A percentile compares a stretch with the other conserved stretches of the same genome.
Evolutionary conservation across 2,329 filamentous ascomycete genomes (phyloP).

Genomic region (Didymella arachidicola): DNA sequence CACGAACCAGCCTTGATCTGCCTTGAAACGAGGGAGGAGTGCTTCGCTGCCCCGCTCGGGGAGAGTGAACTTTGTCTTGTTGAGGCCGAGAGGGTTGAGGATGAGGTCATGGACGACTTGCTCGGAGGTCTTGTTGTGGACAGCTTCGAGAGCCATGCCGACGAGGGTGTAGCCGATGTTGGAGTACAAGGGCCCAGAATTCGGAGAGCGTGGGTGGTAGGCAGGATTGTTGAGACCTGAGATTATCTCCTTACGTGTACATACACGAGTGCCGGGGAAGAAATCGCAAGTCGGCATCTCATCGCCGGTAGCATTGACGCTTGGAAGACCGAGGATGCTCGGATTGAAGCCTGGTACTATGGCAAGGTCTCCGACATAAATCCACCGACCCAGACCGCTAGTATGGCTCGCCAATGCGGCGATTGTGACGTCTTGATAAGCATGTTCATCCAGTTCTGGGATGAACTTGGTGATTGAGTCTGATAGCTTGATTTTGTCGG

Average conservation of each 20-base stretch:
- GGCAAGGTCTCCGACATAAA: slow-evolving; percentile 35
- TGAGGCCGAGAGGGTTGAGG: slow-evolving; percentile 29
- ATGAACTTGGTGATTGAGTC: slow-evolving; percentile 38
- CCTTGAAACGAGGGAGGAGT: slow-evolving; percentile 26
- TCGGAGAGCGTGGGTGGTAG: slow-evolving; percentile 28
- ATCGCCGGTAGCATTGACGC: slow-evolving; percentile 23
- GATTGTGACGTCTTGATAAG: slow-evolving; percentile 35
- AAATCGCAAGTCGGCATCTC: slow-evolving; percentile 32
- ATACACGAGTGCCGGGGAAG: slow-evolving; percentile 30
- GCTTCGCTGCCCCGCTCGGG: slow-evolving; percentile 24
- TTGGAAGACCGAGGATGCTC: slow-evolving; percentile 29
- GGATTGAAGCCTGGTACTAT: slow-evolving; percentile 25
- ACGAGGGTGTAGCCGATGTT: slow-evolving; percentile 38
- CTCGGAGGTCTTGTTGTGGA: slow-evolving; percentile 30
- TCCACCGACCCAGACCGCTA: slow-evolving; percentile 33
- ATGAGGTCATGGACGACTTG: slow-evolving; percentile 34
- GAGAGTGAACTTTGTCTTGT: slow-evolving; percentile 24
- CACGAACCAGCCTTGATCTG: slow-evolving; percentile 31
- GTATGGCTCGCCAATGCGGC: slow-evolving; percentile 33
- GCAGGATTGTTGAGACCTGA: slow-evolving; percentile 34
- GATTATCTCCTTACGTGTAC: slow-evolving; percentile 29
- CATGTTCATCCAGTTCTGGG: slow-evolving; percentile 26
- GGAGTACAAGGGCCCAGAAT: slow-evolving; percentile 32
- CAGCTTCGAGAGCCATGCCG: slow-evolving; percentile 33
- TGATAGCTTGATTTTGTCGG: slow-evolving; percentile 30